Evolutionary conservation across 352 stramenopile species (phyloP), one percentile per base, ranked within the genome.

Genomic region (Phytophthora lateralis): DNA sequence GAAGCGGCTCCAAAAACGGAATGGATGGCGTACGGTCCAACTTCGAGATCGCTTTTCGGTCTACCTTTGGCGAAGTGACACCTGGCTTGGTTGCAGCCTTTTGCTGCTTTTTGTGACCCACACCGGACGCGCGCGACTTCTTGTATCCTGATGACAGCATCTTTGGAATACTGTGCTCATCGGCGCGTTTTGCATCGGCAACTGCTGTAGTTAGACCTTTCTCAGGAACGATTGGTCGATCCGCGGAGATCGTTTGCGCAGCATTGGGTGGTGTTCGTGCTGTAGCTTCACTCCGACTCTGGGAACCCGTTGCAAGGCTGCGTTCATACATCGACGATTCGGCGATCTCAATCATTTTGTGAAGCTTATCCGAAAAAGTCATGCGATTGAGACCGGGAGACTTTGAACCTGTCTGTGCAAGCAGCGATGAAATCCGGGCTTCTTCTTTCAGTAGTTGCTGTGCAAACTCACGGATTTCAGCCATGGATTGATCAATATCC

Each of bases 291-390:
- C 32, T 30, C 35, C 7, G 30, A 48, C 8, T n/a, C 27, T 50
- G 34, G 12, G 52, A 49, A 14, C 18, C 15, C 38, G 57, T 44
- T 24, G 47, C 53, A 20, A 67, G 37, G 38, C 50, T 69, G 14
- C 62, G 67, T 26, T 89, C 75, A 24, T 79, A 82, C 73, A 91
- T 88, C 0, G 82, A 86, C 6, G 78, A 82, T 35, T 91, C 82
- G 1, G 79, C 79, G 37, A 89, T 89, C 60, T 91, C 75, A 51
- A 91, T 91, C 82, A 91, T 91, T 63, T 85, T 88, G 70, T 91
- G 82, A 3, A 91, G 62, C 47, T 89, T 91, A 47, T 89, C 79
- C 4, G 79, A 88, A 29, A 91, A 91, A 15, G 71, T 85, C 76
- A 91, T 85, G 18, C 82, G 73, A 39, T 79, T 82, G 0, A 73